These are phyloP conservation scores for Tricladium varicosporioides DNA, from an alignment of 2,329 filamentous ascomycete genomes.

Conservation along the genomic window DNA sequence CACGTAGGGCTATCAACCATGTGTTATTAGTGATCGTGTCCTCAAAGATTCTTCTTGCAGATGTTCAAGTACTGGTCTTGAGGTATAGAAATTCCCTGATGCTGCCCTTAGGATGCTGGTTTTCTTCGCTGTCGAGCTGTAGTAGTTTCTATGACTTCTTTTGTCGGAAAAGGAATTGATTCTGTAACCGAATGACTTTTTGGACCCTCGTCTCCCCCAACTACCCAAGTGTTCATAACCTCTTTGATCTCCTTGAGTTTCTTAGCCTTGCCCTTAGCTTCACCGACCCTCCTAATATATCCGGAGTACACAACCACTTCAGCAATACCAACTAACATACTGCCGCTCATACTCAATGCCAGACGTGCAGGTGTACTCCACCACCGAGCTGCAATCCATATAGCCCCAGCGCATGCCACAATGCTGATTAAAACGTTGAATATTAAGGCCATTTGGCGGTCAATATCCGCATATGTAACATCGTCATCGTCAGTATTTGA, in stretches of 20 bases:
- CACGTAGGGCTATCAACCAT: no score
- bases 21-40: no score
- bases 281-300: conserved; percentile 68
- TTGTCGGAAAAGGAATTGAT: background rate
- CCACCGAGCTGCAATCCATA: conserved; percentile 76
- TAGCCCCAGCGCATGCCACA: conserved; percentile 70
- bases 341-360: conserved; percentile 69
- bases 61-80: no score
- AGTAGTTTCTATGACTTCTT: background rate
- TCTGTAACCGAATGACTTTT: background rate
- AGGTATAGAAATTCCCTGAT: background rate
- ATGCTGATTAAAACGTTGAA: conserved; percentile 89
- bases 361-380: conserved; percentile 71
- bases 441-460: conserved; percentile 80
- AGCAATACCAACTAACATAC: conserved; percentile 67
- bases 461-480: conserved; percentile 68
- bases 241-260: conserved; percentile 63
- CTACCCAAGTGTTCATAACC: conserved; percentile 70
- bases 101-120: background rate
- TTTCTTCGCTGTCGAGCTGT: conserved; percentile 10
- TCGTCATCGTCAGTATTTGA: conserved; percentile 54
- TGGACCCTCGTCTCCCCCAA: conserved; percentile 41
- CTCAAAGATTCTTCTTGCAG: no score
- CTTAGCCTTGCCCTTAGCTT: conserved; percentile 64
- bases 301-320: conserved; percentile 77